phyloP scores from a whole-genome alignment of 768 basidiomycete species.

The Naganishia vaughanmartiniae region DNA sequence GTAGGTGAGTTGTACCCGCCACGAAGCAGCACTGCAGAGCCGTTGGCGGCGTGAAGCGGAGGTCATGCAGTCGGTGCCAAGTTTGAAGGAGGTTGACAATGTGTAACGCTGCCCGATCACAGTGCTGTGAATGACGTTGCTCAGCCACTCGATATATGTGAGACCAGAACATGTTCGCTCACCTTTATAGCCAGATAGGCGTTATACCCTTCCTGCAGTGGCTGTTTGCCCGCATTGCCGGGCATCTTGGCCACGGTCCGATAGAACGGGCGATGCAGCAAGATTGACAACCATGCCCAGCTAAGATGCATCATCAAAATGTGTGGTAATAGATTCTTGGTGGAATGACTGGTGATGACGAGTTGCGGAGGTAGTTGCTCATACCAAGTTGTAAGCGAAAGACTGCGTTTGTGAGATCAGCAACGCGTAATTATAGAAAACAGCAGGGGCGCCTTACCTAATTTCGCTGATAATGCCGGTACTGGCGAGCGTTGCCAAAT shows the following conservation, averaged over 20 bases:
- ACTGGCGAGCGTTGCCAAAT: slow-evolving; percentile 33
- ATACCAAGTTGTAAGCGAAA: slow-evolving; percentile 40
- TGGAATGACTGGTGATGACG: slow-evolving; percentile 35
- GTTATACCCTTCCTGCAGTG: slow-evolving; percentile 25
- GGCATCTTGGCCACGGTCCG: slow-evolving; percentile 36
- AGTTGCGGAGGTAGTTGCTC: slow-evolving; percentile 39
- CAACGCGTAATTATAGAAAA: not conserved
- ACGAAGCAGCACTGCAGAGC: slow-evolving; percentile 39
- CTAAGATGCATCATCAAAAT: slow-evolving; percentile 44
- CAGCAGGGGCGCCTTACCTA: slow-evolving; percentile 31
- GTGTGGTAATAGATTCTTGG: slow-evolving; percentile 42
- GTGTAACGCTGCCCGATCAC: slow-evolving; percentile 37
- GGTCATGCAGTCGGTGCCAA: slow-evolving; percentile 38
- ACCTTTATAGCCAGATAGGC: slow-evolving; percentile 40
- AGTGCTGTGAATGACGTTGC: slow-evolving; percentile 30
- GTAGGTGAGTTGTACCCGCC: slow-evolving; percentile 39
- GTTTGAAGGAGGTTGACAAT: slow-evolving; percentile 35
- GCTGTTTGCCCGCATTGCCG: slow-evolving; percentile 11
- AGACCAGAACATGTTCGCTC: not conserved
- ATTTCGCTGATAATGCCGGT: slow-evolving; percentile 41
- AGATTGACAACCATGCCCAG: slow-evolving; percentile 41
- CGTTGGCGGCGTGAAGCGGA: slow-evolving; percentile 36
- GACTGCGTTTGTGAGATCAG: slow-evolving; percentile 25
- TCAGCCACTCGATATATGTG: not conserved
- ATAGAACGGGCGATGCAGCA: slow-evolving; percentile 46